Evolutionary conservation across 1,284 basidiomycete species (phyloP), one percentile per base, ranked within the genome.

Genomic region (Cryptococcus maquisensis): DNA sequence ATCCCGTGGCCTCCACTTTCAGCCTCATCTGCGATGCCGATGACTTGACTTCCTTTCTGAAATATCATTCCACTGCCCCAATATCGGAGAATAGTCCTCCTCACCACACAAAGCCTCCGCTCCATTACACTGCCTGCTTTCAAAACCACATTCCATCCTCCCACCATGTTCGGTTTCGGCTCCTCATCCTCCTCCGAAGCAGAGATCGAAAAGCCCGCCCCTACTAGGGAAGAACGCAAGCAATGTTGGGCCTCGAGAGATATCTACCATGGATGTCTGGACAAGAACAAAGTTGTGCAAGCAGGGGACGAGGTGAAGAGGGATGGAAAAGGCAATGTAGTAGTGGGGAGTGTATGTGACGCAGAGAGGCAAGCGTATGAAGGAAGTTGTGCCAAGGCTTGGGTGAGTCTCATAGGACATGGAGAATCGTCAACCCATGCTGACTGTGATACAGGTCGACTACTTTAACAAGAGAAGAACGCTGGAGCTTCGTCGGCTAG

Each of bases 401-500:
- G 77, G 77, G 77, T 79, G 56, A 67, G 77, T 72, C 15, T 15
- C 9, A 21, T 49, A 16, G 46, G 12, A 40, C 36, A n/a, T 16
- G 23, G 26, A 7, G 10, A 15, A 18, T 24, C 40, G 36, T 37
- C 20, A 8, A 5, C 8, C 4, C 18, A 32, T n/a, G 24, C 40
- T 41, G 32, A 28, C 15, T 24, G 20, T 23, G 10, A 13, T 21
- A 16, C 59, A 78, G 77, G 72, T 77, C 63, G 77, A 78, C 55
- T 78, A 78, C 67, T 79, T 78, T 61, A 76, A 78, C 65, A 77
- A 78, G 60, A 71, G 78, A 18, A 65, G 77, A 32, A 68, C 71
- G 3, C 67, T 78, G 28, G 77, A 78, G 56, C 60, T 75, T 35
- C 61, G 77, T 20, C 71, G 75, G 55, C 67, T 68, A 50, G 67